Evolutionary conservation across 805 yeast genomes (phyloP), one percentile per base, ranked within the genome.

Genomic region (Clavispora carvajalis): DNA sequence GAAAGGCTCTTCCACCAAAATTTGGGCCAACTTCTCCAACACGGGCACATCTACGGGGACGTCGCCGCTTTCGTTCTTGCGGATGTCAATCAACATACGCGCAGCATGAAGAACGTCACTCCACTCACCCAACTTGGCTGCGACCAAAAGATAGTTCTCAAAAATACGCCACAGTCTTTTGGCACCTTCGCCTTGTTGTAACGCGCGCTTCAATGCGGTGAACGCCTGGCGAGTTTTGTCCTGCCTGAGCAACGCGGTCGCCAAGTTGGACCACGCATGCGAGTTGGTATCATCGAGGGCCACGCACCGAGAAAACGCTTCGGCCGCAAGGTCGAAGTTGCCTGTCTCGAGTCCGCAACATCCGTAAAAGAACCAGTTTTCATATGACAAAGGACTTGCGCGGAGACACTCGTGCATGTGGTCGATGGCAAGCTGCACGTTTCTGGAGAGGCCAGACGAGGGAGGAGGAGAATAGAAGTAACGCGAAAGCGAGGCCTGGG

Each of bases 311-410:
- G 95, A 82, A 58, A 93, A 90, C 0, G 96, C 96, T 56, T 86
- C 95, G 0, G 95, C 81, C 0, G 97, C 95, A 33, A 85, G 62
- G 18, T 80, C 84, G 65, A 74, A 85, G 50, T 82, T 79, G 7
- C 65, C 72, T 11, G 78, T 60, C 55, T 88, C 96, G 37, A 93
- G 67, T 0, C 95, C 96, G 40, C 90, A 69, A 57, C 96, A 87
- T 5, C 98, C 98, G 55, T 90, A 89, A 53, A 89, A 78, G 58
- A 81, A 91, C 95, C 98, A 89, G 25, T 91, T 84, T 15, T 84
- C 86, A 51, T 76, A 79, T 52, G 76, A 77, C 39, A 87, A 66
- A 8, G 96, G 93, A 57, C 82, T 82, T 21, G 79, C 78, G 17
- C 73, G 66, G 44, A 91, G 67, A 11, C 93, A 81, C 28, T 89